These are phyloP conservation scores for Exophiala oligosperma DNA, from an alignment of 2,329 filamentous ascomycete species.

Conservation along the genomic window DNA sequence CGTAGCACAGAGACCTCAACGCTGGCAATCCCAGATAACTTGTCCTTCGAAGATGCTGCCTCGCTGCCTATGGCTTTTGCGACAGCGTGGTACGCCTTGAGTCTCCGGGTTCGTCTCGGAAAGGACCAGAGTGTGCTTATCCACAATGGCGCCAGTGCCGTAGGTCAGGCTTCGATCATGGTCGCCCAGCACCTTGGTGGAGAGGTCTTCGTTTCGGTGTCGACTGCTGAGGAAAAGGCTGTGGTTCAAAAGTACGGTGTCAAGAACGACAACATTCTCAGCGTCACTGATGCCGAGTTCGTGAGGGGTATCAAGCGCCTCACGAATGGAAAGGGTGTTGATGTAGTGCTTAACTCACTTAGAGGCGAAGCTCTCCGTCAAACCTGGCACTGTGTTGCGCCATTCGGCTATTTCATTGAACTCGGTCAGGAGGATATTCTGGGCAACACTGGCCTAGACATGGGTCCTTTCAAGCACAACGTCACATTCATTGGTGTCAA, in stretches of 20 bases:
- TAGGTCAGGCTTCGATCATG: slow-evolving; percentile 30
- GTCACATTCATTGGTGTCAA: slow-evolving; percentile 29
- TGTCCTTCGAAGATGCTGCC: slow-evolving; percentile 33
- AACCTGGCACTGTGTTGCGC: slow-evolving; percentile 8
- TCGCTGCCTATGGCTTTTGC: slow-evolving; percentile 30
- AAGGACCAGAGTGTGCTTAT: slow-evolving; percentile 25
- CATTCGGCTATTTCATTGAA: neutral
- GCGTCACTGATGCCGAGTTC: slow-evolving; percentile 26
- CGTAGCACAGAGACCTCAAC: slow-evolving; percentile 7
- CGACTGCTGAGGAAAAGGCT: slow-evolving; percentile 10
- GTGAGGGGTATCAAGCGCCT: slow-evolving; percentile 21
- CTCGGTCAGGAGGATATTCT: slow-evolving; percentile 3
- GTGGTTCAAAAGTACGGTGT: slow-evolving; percentile 14
- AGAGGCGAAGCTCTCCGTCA: slow-evolving; percentile 24
- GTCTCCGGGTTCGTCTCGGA: slow-evolving; percentile 19
- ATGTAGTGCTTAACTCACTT: slow-evolving; percentile 33
- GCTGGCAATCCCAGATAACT: slow-evolving; percentile 30
- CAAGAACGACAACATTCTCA: neutral
- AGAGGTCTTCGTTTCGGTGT: slow-evolving; percentile 24
- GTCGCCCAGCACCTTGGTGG: slow-evolving; percentile 15
- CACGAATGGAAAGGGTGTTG: slow-evolving; percentile 36
- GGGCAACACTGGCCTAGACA: slow-evolving; percentile 1
- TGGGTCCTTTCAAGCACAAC: slow-evolving; percentile 9
- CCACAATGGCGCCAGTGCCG: slow-evolving; percentile 19
- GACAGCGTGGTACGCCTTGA: slow-evolving; percentile 12